These are phyloP conservation scores for Dactylonectria estremocensis DNA, from an alignment of 2,329 filamentous ascomycete genomes.

Conservation along the genomic window DNA sequence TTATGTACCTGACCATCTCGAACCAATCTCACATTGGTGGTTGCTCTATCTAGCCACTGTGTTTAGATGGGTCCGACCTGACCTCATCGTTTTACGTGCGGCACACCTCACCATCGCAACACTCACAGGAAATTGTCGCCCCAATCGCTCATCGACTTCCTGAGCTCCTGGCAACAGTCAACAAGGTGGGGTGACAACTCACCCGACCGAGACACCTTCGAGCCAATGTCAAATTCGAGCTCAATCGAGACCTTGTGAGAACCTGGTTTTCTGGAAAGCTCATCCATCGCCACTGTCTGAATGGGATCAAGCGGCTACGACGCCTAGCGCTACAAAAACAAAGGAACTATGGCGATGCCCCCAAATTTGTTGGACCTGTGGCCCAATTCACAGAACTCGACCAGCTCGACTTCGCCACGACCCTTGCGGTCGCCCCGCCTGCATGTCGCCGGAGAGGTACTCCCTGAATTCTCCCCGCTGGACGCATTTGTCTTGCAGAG, in stretches of 20 bases:
- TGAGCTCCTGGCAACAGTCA: not conserved
- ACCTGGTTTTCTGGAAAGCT: no score
- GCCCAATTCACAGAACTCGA: conserved; percentile 69
- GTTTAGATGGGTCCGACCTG: not conserved
- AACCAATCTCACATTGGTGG: not conserved
- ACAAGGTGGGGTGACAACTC: not conserved
- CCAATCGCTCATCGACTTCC: not conserved
- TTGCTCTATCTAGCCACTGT: not conserved
- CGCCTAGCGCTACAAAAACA: no score
- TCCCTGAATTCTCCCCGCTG: conserved; percentile 92
- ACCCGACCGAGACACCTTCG: not conserved
- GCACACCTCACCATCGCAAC: not conserved
- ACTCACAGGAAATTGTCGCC: not conserved
- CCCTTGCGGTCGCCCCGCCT: conserved; percentile 81
- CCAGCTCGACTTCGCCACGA: conserved; percentile 60
- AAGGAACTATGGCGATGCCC: no score
- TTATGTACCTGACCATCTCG: not conserved
- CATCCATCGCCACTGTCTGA: no score
- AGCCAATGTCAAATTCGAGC: conserved; percentile 9
- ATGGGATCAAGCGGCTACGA: no score
- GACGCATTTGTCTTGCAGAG: conserved; percentile 97
- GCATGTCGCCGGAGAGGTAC: conserved; percentile 84
- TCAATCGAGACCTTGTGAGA: not conserved
- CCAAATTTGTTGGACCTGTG: conserved; percentile 63
- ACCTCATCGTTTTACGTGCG: not conserved